Conservation (phyloP, 495 filamentous ascomycete species). For the Echria macrotheca region DNA sequence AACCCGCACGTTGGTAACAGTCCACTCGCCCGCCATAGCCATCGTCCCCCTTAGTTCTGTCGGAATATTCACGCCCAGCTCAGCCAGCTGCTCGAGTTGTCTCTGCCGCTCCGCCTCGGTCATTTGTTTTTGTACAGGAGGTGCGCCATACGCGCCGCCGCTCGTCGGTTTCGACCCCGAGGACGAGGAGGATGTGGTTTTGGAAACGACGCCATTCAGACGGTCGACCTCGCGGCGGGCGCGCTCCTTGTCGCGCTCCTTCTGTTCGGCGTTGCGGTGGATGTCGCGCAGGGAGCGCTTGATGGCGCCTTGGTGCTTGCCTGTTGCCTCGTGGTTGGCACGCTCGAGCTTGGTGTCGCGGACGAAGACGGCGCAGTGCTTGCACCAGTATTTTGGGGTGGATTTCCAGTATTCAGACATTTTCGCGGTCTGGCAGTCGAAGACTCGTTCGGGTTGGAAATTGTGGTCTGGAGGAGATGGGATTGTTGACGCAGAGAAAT, state of each 20-base stretch:
- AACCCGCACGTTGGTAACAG: slow-evolving; percentile 56
- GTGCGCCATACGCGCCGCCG: slow-evolving; percentile 14
- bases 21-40: slow-evolving; percentile 90
- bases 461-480: background rate
- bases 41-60: slow-evolving; percentile 71
- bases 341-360: slow-evolving; percentile 87
- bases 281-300: slow-evolving; percentile 88
- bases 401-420: slow-evolving; percentile 99
- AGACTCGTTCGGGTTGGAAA: background rate
- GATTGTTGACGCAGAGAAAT: background rate
- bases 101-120: slow-evolving; percentile 68
- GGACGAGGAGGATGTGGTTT: background rate
- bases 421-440: background rate
- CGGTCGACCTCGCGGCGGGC: slow-evolving; percentile 84
- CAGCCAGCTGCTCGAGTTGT: slow-evolving; percentile 81
- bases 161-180: slow-evolving; percentile 5
- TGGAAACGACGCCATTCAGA: slow-evolving; percentile 65
- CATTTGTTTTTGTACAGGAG: slow-evolving; percentile 27
- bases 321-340: slow-evolving; percentile 84
- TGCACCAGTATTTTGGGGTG: slow-evolving; percentile 95
- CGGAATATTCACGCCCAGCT: slow-evolving; percentile 81
- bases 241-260: slow-evolving; percentile 69
- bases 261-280: slow-evolving; percentile 71
- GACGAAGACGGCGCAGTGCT: slow-evolving; percentile 88
- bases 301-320: slow-evolving; percentile 78